These are phyloP conservation scores for Diaporthe vaccinii DNA, from an alignment of 2,329 filamentous ascomycete species.

Conservation along the genomic window DNA sequence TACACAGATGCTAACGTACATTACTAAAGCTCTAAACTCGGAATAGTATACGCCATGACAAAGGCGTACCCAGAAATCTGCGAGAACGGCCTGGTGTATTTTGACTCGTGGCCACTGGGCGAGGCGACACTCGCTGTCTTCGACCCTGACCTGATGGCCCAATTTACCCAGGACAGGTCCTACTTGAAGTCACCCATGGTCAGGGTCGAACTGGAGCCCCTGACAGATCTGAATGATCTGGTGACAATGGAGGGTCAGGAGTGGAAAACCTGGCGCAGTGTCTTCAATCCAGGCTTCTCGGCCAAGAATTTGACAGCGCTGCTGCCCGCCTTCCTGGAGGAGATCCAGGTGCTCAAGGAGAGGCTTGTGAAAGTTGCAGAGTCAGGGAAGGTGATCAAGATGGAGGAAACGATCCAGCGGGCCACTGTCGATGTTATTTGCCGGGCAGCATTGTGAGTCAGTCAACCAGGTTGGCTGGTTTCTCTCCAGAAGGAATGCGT, in stretches of 20 bases:
- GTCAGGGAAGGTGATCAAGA: slow-evolving; percentile 8
- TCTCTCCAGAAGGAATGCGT: not conserved
- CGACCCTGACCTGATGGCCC: slow-evolving; percentile 53
- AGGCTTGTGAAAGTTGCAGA: slow-evolving; percentile 9
- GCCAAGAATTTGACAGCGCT: slow-evolving; percentile 52
- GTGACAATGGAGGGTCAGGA: slow-evolving; percentile 54
- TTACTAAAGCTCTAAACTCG: slow-evolving; percentile 5
- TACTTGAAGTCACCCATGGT: slow-evolving; percentile 50
- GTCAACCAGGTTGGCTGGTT: not conserved
- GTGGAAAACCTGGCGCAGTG: slow-evolving; percentile 53
- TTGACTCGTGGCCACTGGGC: slow-evolving; percentile 55
- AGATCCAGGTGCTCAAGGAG: slow-evolving; percentile 38
- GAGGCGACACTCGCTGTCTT: slow-evolving; percentile 52
- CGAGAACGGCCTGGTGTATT: slow-evolving; percentile 49
- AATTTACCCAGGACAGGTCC: slow-evolving; percentile 53
- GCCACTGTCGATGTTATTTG: slow-evolving; percentile 45
- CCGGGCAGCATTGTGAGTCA: slow-evolving; percentile 48
- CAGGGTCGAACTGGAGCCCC: slow-evolving; percentile 46
- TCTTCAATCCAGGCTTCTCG: slow-evolving; percentile 57
- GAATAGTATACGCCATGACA: slow-evolving; percentile 11
- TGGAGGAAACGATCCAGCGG: slow-evolving; percentile 26
- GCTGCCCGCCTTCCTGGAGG: slow-evolving; percentile 45
- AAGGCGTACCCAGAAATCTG: slow-evolving; percentile 49
- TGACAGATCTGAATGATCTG: slow-evolving; percentile 50
- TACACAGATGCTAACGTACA: not conserved